A percentile compares a stretch with the other conserved stretches of the same genome.
phyloP scores from a whole-genome alignment of 106 monocot species.

The Posidonia australis region DNA sequence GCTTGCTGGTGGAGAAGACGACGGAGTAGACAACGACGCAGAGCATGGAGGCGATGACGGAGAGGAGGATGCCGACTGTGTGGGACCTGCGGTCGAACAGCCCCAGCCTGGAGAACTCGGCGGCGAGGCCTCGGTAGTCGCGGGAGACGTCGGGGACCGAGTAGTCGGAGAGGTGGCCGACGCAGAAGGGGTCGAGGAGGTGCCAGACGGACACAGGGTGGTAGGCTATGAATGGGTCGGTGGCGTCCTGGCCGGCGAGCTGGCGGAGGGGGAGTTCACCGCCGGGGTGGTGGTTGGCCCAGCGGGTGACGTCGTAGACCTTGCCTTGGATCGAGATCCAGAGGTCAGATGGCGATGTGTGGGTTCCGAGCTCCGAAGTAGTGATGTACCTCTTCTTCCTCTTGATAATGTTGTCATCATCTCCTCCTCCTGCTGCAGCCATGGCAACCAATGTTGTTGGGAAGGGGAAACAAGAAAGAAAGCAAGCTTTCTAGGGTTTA shows the following conservation, averaged over 20 bases:
- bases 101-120: slow-evolving; percentile 41
- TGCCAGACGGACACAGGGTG: slow-evolving; percentile 48
- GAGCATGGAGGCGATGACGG: slow-evolving; percentile 20
- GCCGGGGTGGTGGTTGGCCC: slow-evolving; percentile 43
- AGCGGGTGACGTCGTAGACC: slow-evolving; percentile 57
- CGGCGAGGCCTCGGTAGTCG: slow-evolving; percentile 47
- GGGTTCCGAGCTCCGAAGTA: slow-evolving; percentile 29
- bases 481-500: too few relatives aligned
- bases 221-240: slow-evolving; percentile 63
- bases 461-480: too few relatives aligned
- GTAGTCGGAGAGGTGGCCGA: slow-evolving; percentile 51
- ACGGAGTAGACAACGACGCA: slow-evolving; percentile 19
- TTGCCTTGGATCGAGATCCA: slow-evolving; percentile 69
- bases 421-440: slow-evolving; percentile 1
- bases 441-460: too few relatives aligned
- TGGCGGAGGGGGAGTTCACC: slow-evolving; percentile 52
- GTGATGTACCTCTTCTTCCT: slow-evolving; percentile 18
- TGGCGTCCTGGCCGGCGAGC: slow-evolving; percentile 69
- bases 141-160: slow-evolving; percentile 42
- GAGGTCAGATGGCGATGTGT: slow-evolving; percentile 32
- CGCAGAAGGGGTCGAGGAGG: slow-evolving; percentile 37
- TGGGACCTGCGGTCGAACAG: slow-evolving; percentile 47
- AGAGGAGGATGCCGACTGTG: slow-evolving; percentile 9
- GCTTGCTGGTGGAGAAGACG: neutral
- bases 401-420: neutral